A percentile compares a stretch with the other conserved stretches of the same genome.
Conservation (phyloP, 305 asterid species). For the Solanum chacoense region DNA sequence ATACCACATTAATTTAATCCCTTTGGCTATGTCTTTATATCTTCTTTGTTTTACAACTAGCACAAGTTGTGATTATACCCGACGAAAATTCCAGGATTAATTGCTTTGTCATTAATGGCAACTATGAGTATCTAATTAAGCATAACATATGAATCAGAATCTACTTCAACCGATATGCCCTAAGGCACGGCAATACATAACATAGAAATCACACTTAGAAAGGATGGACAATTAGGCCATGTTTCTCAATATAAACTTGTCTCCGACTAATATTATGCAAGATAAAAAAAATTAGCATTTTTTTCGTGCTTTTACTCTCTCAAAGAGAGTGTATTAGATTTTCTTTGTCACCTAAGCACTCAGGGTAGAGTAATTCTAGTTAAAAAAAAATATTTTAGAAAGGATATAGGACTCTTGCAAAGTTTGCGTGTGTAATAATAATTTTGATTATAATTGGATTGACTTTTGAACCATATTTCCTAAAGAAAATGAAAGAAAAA, state of each 20-base stretch:
- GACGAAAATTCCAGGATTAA: too few species aligned
- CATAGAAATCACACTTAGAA: neutral
- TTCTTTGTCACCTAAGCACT: too few species aligned
- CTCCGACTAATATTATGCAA: too few species aligned
- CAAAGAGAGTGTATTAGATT: too few species aligned
- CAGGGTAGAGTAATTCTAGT: neutral
- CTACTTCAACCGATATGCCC: neutral
- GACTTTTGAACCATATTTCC: neutral
- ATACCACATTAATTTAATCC: too few species aligned
- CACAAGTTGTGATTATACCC: too few species aligned
- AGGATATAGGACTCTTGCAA: neutral
- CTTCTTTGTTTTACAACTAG: too few species aligned
- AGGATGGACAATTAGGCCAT: neutral
- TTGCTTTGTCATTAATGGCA: too few species aligned
- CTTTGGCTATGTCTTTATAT: too few species aligned
- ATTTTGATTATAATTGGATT: neutral
- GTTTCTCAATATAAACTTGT: neutral
- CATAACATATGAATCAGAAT: neutral
- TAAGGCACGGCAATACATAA: neutral
- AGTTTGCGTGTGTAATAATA: neutral
- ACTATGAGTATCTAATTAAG: too few species aligned
- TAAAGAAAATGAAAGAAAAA: neutral
- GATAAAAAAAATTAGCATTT: too few species aligned
- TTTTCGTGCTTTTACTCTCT: too few species aligned
- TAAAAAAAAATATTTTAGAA: neutral